These are phyloP conservation scores for Amanita subjunquillea DNA, from an alignment of 768 basidiomycete genomes.

Conservation along the genomic window DNA sequence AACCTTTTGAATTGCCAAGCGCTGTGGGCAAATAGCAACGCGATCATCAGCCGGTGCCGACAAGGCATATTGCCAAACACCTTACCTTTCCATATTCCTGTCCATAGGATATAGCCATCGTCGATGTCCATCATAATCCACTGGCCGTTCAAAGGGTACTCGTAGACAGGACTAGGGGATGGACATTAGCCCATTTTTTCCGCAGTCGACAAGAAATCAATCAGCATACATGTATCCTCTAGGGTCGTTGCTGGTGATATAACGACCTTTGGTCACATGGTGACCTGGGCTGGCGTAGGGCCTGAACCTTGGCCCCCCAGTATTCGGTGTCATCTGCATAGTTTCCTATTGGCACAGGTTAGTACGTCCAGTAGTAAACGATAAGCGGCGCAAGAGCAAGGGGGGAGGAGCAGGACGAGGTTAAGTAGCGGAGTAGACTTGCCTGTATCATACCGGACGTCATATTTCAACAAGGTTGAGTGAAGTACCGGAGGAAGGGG, in stretches of 20 bases:
- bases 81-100: conserved; percentile 87
- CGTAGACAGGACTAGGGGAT: conserved; percentile 62
- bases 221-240: conserved; percentile 73
- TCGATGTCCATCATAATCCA: conserved; percentile 97
- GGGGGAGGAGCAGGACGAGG: conserved; percentile 4
- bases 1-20: conserved; percentile 84
- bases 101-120: conserved; percentile 88
- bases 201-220: not conserved
- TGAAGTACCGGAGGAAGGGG: not conserved
- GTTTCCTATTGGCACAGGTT: conserved; percentile 23
- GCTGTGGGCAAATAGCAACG: conserved; percentile 29
- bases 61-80: not conserved
- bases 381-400: conserved; percentile 1
- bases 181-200: not conserved
- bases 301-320: conserved; percentile 36
- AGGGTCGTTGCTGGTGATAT: conserved; percentile 85
- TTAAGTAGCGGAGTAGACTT: conserved; percentile 10
- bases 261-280: conserved; percentile 77
- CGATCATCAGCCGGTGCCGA: not conserved
- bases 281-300: conserved; percentile 70
- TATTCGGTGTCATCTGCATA: conserved; percentile 28
- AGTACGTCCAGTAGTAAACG: not conserved
- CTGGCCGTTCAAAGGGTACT: conserved; percentile 81
- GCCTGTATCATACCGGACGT: conserved; percentile 36
- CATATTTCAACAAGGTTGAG: conserved; percentile 20